Evolutionary conservation across 805 yeast species (phyloP), one percentile per base, ranked within the genome.

Genomic region (Candida germanica): DNA sequence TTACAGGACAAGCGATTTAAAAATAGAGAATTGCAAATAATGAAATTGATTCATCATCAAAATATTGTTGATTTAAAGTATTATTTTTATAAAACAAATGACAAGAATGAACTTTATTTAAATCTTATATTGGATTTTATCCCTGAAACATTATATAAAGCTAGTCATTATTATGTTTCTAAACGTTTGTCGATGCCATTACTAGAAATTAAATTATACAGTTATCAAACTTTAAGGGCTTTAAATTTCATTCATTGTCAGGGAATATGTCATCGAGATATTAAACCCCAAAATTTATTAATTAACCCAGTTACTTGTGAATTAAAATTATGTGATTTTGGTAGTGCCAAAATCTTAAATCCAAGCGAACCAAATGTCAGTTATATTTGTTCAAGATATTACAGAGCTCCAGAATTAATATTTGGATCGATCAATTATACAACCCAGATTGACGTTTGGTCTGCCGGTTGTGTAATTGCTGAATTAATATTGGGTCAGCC

Each of bases 391-490:
- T 88, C 97, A 13, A 75, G 98, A 50, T 93, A 91, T 64, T 93
- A 93, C 64, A 73, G 98, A 39, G 98, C 98, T 5, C 98, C 98
- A 0, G 98, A 93, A 63, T 77, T 93, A 50, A 93, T 93, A 42
- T 93, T 93, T 67, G 98, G 98, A 13, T 95, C 98, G 10, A 84
- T 95, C 18, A 87, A 89, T 61, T 93, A 93, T 62, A 87, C 98
- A 6, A 88, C 97, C 20, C 89, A 91, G 60, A 93, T 93, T 47
- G 98, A 93, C 59, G 79, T 93, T 31, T 93, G 98, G 98, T 86
- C 96, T 10, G 87, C 95, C 10, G 96, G 96, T 14, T 93, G 98
- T 68, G 98, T 93, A 15, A 88, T 93, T 87, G 98, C 98, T 4
- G 98, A 93, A 64, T 69, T 93, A 52, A 78, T 89, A 45, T 73